Conservation (phyloP, 2,329 filamentous ascomycete genomes). For the Drechslerella stenobrocha region DNA sequence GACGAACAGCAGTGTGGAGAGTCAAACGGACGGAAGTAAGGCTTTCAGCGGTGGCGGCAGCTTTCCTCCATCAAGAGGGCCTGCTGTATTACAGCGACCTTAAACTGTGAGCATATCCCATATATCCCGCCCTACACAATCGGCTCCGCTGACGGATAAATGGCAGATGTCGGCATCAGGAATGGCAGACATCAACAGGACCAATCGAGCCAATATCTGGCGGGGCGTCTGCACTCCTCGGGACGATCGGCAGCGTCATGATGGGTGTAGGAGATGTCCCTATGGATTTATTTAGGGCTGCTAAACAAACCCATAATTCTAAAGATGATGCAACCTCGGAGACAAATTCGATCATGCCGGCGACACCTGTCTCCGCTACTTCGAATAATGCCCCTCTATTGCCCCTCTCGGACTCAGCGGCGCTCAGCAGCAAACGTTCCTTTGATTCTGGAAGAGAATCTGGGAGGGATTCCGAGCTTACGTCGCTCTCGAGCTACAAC, state of each 20-base stretch:
- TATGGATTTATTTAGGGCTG: constrained; percentile 59
- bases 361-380: constrained; percentile 3
- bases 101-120: constrained; percentile 64
- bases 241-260: constrained; percentile 77
- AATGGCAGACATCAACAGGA: constrained; percentile 77
- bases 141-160: constrained; percentile 1
- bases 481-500: constrained; percentile 36
- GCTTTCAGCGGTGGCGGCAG: constrained; percentile 72
- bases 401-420: constrained; percentile 7
- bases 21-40: constrained; percentile 68
- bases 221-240: constrained; percentile 74
- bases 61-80: constrained; percentile 66
- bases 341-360: constrained; percentile 1
- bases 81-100: constrained; percentile 70
- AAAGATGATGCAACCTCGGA: constrained; percentile 16
- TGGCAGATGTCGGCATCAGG: constrained; percentile 54
- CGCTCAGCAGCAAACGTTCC: constrained; percentile 26
- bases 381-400: constrained; percentile 13
- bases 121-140: background rate
- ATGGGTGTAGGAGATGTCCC: constrained; percentile 79
- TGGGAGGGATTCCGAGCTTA: constrained; percentile 34
- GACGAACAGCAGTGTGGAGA: constrained; percentile 73
- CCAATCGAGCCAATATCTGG: constrained; percentile 79
- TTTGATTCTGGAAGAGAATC: constrained; percentile 39
- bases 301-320: constrained; percentile 54